phyloP scores from a whole-genome alignment of 2,329 filamentous ascomycete species.

The Phyllosticta citrichinensis region DNA sequence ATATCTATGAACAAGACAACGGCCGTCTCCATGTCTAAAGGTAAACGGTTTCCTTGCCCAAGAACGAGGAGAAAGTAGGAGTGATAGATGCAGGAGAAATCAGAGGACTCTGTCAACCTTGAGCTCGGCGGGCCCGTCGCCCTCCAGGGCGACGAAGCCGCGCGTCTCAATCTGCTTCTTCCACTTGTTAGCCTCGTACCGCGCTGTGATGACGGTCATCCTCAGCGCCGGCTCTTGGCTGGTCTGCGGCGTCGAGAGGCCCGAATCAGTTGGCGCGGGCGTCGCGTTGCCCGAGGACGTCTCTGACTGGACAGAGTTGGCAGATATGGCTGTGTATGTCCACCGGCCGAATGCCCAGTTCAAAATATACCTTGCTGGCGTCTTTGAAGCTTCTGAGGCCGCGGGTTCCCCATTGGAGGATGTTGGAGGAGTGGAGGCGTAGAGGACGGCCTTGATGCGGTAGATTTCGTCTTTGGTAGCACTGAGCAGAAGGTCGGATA shows the following conservation, averaged over 20 bases:
- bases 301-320: constrained; percentile 14
- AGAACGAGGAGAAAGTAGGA: not conserved
- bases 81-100: not conserved
- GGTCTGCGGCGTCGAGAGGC: constrained; percentile 15
- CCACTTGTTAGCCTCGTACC: constrained; percentile 67
- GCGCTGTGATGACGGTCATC: constrained; percentile 66
- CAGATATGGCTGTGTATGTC: constrained; percentile 63
- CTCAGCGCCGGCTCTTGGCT: constrained; percentile 48
- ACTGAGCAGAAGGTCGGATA: constrained; percentile 55
- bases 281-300: constrained; percentile 17
- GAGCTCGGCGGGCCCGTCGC: constrained; percentile 4
- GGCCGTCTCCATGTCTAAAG: not conserved
- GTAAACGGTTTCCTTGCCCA: not conserved
- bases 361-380: constrained; percentile 62
- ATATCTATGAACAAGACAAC: not conserved
- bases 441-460: constrained; percentile 71
- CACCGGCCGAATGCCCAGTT: constrained; percentile 98
- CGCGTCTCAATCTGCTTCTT: constrained; percentile 59
- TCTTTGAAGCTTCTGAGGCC: constrained; percentile 26
- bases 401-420: constrained; percentile 35
- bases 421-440: constrained; percentile 34
- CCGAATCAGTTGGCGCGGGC: constrained; percentile 14
- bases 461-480: constrained; percentile 92
- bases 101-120: not conserved
- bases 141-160: constrained; percentile 29